These are phyloP conservation scores for Pulicaria dysenterica DNA, from an alignment of 129 eudicot species.

Conservation along the genomic window DNA sequence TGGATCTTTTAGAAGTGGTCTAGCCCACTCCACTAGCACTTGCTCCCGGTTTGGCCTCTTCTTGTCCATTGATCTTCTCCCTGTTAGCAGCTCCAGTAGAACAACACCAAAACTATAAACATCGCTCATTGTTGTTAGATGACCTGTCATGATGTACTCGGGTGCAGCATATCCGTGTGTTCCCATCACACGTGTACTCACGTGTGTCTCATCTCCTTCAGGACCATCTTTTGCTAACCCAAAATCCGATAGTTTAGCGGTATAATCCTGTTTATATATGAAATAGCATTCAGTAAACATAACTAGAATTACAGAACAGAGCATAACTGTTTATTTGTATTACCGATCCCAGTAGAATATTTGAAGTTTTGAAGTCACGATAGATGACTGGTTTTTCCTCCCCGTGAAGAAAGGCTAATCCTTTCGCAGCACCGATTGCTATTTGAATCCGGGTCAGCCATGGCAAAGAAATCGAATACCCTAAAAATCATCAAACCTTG, in stretches of 20 bases:
- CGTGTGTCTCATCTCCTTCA: slow-evolving; percentile 77
- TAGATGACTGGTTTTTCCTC: slow-evolving; percentile 84
- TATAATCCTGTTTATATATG: slow-evolving; percentile 66
- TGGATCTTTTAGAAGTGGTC: slow-evolving; percentile 53
- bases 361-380: slow-evolving; percentile 90
- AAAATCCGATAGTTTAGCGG: slow-evolving; percentile 80
- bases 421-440: slow-evolving; percentile 89
- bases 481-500: slow-evolving; percentile 37
- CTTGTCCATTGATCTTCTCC: slow-evolving; percentile 63
- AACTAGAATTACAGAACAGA: slow-evolving; percentile 3
- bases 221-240: slow-evolving; percentile 96
- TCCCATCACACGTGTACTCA: slow-evolving; percentile 82
- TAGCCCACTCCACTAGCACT: slow-evolving; percentile 57
- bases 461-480: slow-evolving; percentile 67
- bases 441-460: slow-evolving; percentile 85
- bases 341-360: slow-evolving; percentile 79
- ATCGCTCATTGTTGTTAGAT: slow-evolving; percentile 56
- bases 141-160: slow-evolving; percentile 91
- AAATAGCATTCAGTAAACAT: slow-evolving; percentile 21
- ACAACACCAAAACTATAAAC: slow-evolving; percentile 70
- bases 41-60: slow-evolving; percentile 54
- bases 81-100: slow-evolving; percentile 53
- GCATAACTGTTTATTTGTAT: neutral
- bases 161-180: slow-evolving; percentile 97
- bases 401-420: slow-evolving; percentile 88